Percentiles rank a stretch among this genome's conserved stretches.
phyloP scores from a whole-genome alignment of 768 basidiomycete genomes.

The Paxillus involutus region DNA sequence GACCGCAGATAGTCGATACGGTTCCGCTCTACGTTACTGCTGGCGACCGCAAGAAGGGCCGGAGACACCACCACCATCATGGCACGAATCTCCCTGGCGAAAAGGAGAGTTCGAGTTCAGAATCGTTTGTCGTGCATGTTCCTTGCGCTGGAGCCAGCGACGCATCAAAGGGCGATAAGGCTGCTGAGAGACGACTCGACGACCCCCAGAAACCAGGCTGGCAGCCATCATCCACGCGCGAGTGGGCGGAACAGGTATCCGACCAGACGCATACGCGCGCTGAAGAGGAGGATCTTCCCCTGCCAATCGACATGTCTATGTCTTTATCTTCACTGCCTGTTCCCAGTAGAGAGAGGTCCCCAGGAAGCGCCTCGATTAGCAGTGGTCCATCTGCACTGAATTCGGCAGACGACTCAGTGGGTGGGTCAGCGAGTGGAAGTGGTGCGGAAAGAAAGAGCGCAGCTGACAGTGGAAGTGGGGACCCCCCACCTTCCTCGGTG shows the following conservation, averaged over 20 bases:
- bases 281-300: conserved; percentile 5
- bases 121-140: conserved; percentile 30
- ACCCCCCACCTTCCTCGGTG: conserved; percentile 10
- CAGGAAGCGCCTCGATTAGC: conserved; percentile 22
- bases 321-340: conserved; percentile 6
- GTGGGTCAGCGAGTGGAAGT: not conserved
- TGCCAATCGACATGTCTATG: conserved; percentile 1
- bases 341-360: conserved; percentile 21
- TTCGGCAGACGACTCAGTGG: conserved; percentile 24
- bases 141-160: conserved; percentile 17
- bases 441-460: conserved; percentile 10
- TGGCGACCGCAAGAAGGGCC: conserved; percentile 25
- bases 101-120: conserved; percentile 16
- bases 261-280: conserved; percentile 26
- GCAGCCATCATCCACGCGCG: conserved; percentile 35
- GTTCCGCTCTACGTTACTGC: conserved; percentile 28
- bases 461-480: conserved; percentile 7
- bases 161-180: conserved; percentile 18
- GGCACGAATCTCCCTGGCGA: not conserved
- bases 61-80: conserved; percentile 6
- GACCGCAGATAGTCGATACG: conserved; percentile 16
- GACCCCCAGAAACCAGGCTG: conserved; percentile 21
- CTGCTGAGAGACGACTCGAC: conserved; percentile 12
- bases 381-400: conserved; percentile 23
- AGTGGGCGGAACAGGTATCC: conserved; percentile 47